phyloP scores from a whole-genome alignment of 1,139 yeast species.

The Zygosaccharomyces sapae region DNA sequence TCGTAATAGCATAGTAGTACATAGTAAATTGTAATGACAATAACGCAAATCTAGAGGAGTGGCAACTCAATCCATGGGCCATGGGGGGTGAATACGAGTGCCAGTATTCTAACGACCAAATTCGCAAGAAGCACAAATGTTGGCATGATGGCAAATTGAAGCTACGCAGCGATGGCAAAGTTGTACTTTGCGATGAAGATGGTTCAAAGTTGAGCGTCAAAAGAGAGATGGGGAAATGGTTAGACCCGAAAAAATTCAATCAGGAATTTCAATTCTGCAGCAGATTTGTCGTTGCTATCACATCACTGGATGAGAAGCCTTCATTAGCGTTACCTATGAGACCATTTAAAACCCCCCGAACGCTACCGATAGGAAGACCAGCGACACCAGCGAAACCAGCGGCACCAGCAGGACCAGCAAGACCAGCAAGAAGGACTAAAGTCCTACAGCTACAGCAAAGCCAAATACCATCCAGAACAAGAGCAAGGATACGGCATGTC shows the following conservation, averaged over 20 bases:
- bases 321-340: slow-evolving; percentile 26
- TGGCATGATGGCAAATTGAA: slow-evolving; percentile 37
- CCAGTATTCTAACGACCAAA: slow-evolving; percentile 31
- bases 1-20: neutral
- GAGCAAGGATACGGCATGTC: slow-evolving; percentile 12
- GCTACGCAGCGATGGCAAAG: slow-evolving; percentile 22
- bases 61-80: no score
- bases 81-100: slow-evolving; percentile 25
- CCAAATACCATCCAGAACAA: neutral
- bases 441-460: neutral
- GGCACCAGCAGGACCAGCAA: neutral
- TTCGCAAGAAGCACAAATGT: slow-evolving; percentile 33
- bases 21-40: neutral
- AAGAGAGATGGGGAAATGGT: slow-evolving; percentile 20
- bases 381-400: no score
- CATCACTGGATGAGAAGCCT: neutral
- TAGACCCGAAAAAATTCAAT: slow-evolving; percentile 27
- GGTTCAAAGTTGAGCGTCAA: slow-evolving; percentile 22
- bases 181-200: slow-evolving; percentile 28
- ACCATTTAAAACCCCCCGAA: slow-evolving; percentile 25
- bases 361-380: slow-evolving; percentile 16
- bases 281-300: slow-evolving; percentile 25
- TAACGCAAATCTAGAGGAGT: no score
- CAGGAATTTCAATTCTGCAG: slow-evolving; percentile 32
- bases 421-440: slow-evolving; percentile 4